Conservation (phyloP, 2,329 filamentous ascomycete species). For the Lasiodiplodia theobromae region DNA sequence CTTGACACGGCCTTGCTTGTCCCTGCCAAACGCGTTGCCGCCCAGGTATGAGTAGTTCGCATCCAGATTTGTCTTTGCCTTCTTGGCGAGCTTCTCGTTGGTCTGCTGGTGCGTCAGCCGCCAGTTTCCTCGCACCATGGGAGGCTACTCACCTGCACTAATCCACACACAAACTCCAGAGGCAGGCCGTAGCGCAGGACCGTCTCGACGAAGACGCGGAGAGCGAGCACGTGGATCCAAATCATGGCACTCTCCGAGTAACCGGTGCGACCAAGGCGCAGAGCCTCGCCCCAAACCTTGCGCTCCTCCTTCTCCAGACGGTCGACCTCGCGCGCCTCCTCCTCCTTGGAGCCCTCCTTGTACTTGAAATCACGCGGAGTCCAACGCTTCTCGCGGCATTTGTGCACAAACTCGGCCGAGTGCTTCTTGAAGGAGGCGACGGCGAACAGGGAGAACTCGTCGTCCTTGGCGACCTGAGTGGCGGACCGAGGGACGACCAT, state of each 20-base stretch:
- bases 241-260: constrained; percentile 97
- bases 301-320: constrained; percentile 83
- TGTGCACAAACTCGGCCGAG: constrained; percentile 85
- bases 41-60: constrained; percentile 88
- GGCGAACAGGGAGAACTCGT: constrained; percentile 87
- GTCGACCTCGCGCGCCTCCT: constrained; percentile 86
- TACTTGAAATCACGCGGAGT: constrained; percentile 94
- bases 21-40: constrained; percentile 88
- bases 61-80: constrained; percentile 73
- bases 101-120: constrained; percentile 62
- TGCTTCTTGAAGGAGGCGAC: constrained; percentile 96
- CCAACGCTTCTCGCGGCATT: constrained; percentile 92
- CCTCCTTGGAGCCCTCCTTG: constrained; percentile 86
- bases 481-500: constrained; percentile 96
- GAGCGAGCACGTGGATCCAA: constrained; percentile 88
- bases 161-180: constrained; percentile 82
- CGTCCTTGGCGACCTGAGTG: constrained; percentile 79
- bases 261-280: constrained; percentile 85
- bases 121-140: not conserved
- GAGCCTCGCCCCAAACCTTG: constrained; percentile 90
- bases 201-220: constrained; percentile 96
- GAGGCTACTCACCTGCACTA: constrained; percentile 71
- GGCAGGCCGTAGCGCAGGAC: constrained; percentile 96
- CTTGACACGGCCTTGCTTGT: constrained; percentile 90
- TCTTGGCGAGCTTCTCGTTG: constrained; percentile 80